Percentiles rank a stretch among this genome's conserved stretches.
Evolutionary conservation across 805 yeast genomes (phyloP).

Genomic region (Jamesozyma gamospora): DNA sequence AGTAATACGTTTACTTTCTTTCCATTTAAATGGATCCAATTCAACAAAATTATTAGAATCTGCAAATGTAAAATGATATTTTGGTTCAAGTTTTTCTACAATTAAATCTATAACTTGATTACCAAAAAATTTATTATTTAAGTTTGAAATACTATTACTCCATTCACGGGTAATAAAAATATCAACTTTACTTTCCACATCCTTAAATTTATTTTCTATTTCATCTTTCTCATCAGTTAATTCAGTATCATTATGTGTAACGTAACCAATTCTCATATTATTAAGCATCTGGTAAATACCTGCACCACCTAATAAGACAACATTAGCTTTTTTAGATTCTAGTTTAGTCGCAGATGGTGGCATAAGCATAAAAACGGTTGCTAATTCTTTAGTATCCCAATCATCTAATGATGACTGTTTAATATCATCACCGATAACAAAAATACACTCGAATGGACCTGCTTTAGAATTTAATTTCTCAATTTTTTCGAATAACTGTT

Average conservation of each 20-base stretch:
- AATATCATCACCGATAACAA: slow-evolving; percentile 43
- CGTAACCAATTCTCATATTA: slow-evolving; percentile 41
- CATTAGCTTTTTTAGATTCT: neutral
- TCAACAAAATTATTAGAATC: slow-evolving; percentile 43
- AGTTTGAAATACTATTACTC: slow-evolving; percentile 44
- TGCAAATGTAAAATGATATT: slow-evolving; percentile 49
- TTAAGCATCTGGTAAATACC: slow-evolving; percentile 34
- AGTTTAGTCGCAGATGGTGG: neutral
- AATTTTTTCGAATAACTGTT: slow-evolving; percentile 35
- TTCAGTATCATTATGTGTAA: slow-evolving; percentile 26
- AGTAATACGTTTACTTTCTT: slow-evolving; percentile 27
- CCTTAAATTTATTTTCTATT: slow-evolving; percentile 12
- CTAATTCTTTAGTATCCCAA: slow-evolving; percentile 11
- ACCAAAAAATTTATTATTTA: slow-evolving; percentile 38
- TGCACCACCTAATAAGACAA: slow-evolving; percentile 26
- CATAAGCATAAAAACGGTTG: slow-evolving; percentile 7
- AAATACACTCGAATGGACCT: slow-evolving; percentile 54
- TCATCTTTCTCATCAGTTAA: slow-evolving; percentile 19
- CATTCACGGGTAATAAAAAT: slow-evolving; percentile 50
- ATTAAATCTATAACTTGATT: slow-evolving; percentile 38
- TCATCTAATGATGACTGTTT: slow-evolving; percentile 2
- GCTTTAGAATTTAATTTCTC: slow-evolving; percentile 43
- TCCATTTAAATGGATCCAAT: slow-evolving; percentile 50
- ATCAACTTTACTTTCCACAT: slow-evolving; percentile 32
- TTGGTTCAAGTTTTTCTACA: slow-evolving; percentile 40